Base-by-base conservation (phyloP, 129 eudicot species). In the Saposhnikovia divaricata region DNA sequence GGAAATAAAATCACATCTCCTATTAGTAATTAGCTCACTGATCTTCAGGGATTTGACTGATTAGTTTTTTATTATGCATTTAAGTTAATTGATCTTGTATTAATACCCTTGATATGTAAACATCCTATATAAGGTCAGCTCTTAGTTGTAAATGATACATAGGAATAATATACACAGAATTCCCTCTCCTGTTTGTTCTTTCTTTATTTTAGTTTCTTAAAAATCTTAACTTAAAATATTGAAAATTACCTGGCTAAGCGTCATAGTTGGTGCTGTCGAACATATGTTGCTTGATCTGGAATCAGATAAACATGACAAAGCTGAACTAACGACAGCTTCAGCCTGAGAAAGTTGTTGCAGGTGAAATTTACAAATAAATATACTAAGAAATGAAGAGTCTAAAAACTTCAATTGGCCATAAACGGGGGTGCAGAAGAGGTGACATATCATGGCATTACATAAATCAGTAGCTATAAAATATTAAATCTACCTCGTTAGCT, bases 251-350 rank as follows among this genome's bases (percentile, higher is more conserved):
- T 93, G 98, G 48, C 80, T 82, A 75, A 88, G 86, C 74, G 81
- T 81, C 43, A 81, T 57, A 48, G 72, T 44, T 51, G 90, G 72
- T 71, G 81, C 34, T 82, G 80, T 68, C 9, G 73, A 81, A 71
- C 95, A 87, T 5, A 10, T 70, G 48, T 82, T 75, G 70, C 78
- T 81, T 10, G 82, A 80, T 79, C 76, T 85, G 39, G 92, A 78
- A 77, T 75, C 82, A 44, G 88, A 81, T 57, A 91, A 82, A 80
- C 92, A 86, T 73, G 93, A 90, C 57, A 94, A 84, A 63, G 98
- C 97, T 48, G 89, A 90, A 83, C 77, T 87, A 18, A 87, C 90
- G 66, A 91, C 91, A 69, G 80, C 82, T 84, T 90, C 96, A 9
- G 97, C 89, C 98, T 94, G 72, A 48, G 18, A 43, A 80, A 76